phyloP scores from a whole-genome alignment of 306 rosid genomes.

The Neltuma alba region DNA sequence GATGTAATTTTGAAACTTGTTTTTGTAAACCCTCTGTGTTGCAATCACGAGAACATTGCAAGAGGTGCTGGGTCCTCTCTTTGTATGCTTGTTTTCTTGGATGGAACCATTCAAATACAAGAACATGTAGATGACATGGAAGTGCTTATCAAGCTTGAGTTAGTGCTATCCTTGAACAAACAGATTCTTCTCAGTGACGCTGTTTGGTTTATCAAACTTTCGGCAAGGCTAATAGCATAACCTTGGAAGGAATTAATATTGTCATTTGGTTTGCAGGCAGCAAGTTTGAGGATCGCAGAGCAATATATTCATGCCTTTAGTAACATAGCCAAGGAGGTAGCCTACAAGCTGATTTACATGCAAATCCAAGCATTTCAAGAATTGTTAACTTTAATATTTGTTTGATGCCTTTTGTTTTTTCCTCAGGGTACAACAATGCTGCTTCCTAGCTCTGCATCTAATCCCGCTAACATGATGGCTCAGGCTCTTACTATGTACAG shows the following conservation, averaged over 20 bases:
- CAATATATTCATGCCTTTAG: conserved; percentile 87
- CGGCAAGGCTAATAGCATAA: not conserved
- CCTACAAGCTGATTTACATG: conserved; percentile 19
- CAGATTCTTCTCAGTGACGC: not conserved
- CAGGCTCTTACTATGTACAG: conserved; percentile 91
- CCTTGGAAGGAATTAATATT: conserved; percentile 29
- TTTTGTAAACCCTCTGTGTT: not conserved
- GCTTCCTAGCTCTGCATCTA: conserved; percentile 90
- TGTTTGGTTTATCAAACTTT: conserved; percentile 3
- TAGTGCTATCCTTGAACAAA: conserved; percentile 1
- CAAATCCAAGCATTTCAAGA: conserved; percentile 11
- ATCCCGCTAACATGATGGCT: conserved; percentile 91
- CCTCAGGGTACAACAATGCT: conserved; percentile 88
- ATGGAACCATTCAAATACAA: conserved; percentile 27
- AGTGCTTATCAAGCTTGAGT: conserved; percentile 23
- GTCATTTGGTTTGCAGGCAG: conserved; percentile 74
- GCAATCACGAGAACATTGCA: conserved; percentile 15
- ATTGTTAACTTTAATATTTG: conserved; percentile 4
- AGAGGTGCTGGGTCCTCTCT: conserved; percentile 8
- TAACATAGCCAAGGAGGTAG: conserved; percentile 92
- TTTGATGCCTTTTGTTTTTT: conserved; percentile 22
- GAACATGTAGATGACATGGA: conserved; percentile 12
- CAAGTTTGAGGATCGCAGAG: conserved; percentile 91
- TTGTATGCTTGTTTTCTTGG: conserved; percentile 11
- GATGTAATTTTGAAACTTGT: not conserved